Base-by-base conservation (phyloP, 2,329 filamentous ascomycete species). In the Celoporthe dispersa region DNA sequence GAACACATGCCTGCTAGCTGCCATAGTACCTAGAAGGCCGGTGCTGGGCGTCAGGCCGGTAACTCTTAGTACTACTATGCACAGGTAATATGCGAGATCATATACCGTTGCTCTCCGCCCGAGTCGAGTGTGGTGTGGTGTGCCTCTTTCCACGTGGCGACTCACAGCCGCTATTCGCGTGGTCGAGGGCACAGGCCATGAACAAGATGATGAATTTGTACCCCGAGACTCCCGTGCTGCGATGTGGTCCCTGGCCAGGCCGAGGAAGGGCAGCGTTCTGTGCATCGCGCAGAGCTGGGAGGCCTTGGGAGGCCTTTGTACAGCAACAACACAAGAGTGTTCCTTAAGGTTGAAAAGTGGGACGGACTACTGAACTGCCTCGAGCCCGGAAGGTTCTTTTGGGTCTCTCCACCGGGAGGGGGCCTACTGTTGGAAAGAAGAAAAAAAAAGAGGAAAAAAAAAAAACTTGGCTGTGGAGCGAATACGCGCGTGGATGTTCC, bases 91-190 rank as follows among this genome's bases (percentile, higher is more conserved):
- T 44, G 16, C 1, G 16, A 44, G 16, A 44, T 22, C 16, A 44
- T 44, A 44, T 22, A 44, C 41, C 16, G 16, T 4, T 44, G 41
- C 41, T 41, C 37, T 39, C 11, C 33, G 25, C 53, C 28, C 53
- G 53, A 33, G 53, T 25, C 48, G 22, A 39, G 19, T 48, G 41
- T 22, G 9, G 53, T 28, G 25, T 14, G 12, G 53, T 31, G 28
- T 16, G 53, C 11, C 25, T 57, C 53, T 60, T 60, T 37, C 33
- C 57, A 37, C 57, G 57, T 60, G 53, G 53, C 53, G 28, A 35
- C 57, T 37, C 57, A n/a, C 14, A 48, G 44, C 19, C 19, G 31
- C n/a, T 60, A 22, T 31, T 37, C 33, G 57, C 57, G 37, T 60
- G 57, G 19, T 19, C 31, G 6, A 60, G 16, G 33, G 57, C 57